A percentile compares a stretch with the other conserved stretches of the same genome.
These are phyloP conservation scores for Graphiopsis chlorocephala DNA, from an alignment of 2,329 filamentous ascomycete genomes.

Conservation along the genomic window DNA sequence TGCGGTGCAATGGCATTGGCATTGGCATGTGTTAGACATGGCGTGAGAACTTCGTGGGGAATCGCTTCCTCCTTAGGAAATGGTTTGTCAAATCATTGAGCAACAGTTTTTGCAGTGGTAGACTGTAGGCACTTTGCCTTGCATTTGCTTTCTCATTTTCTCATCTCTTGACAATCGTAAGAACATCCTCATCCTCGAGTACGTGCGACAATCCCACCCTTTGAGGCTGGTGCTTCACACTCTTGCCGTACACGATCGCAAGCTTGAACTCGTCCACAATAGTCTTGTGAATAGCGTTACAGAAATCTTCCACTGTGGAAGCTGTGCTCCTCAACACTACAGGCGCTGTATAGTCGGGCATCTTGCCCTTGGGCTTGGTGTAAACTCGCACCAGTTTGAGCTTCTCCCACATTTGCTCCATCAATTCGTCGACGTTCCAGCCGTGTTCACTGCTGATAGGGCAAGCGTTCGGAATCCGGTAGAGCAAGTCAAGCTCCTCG, in stretches of 20 bases:
- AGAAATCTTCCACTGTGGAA: slow-evolving; percentile 96
- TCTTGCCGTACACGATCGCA: slow-evolving; percentile 95
- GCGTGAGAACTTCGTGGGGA: background rate
- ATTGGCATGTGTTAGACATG: background rate
- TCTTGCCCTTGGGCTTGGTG: slow-evolving; percentile 94
- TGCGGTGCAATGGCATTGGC: background rate
- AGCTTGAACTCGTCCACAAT: slow-evolving; percentile 95
- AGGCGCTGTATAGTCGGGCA: slow-evolving; percentile 87
- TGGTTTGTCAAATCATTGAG: background rate
- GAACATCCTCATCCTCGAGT: slow-evolving; percentile 94
- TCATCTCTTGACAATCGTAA: slow-evolving; percentile 37
- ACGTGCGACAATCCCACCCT: slow-evolving; percentile 88
- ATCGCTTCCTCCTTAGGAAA: background rate
- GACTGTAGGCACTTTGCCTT: background rate
- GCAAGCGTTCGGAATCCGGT: slow-evolving; percentile 93
- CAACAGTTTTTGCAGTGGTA: background rate
- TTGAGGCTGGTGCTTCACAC: slow-evolving; percentile 97
- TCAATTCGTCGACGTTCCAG: slow-evolving; percentile 95
- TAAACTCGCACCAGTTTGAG: slow-evolving; percentile 88
- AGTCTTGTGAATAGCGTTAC: slow-evolving; percentile 93
- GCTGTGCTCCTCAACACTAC: slow-evolving; percentile 81
- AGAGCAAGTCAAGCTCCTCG: slow-evolving; percentile 92
- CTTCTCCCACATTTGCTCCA: slow-evolving; percentile 99
- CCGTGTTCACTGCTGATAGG: slow-evolving; percentile 93
- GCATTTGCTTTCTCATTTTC: background rate